Conservation (phyloP, 2,329 filamentous ascomycete genomes). For the Sporothrix curviconia region DNA sequence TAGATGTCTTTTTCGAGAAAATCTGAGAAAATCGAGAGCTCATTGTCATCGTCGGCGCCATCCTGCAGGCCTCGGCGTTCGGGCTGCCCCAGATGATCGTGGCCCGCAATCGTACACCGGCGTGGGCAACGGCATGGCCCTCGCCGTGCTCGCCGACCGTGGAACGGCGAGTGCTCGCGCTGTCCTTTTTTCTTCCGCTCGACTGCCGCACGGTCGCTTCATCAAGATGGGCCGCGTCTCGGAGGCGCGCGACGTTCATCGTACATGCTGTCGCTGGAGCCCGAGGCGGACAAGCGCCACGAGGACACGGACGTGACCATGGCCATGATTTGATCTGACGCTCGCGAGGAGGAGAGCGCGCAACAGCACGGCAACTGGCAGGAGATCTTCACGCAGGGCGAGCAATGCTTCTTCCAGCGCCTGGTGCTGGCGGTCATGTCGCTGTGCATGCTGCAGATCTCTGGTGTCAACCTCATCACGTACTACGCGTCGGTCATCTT, state of each 20-base stretch:
- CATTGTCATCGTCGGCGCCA: constrained; percentile 1
- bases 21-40: too few species aligned
- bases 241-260: background rate
- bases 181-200: constrained; percentile 32
- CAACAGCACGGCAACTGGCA: constrained; percentile 7
- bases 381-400: constrained; percentile 13
- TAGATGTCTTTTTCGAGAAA: too few species aligned
- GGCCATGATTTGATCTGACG: constrained; percentile 17
- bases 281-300: background rate
- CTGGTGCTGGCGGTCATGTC: constrained; percentile 5
- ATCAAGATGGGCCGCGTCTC: constrained; percentile 29
- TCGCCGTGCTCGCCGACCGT: constrained; percentile 3
- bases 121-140: constrained; percentile 1
- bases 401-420: constrained; percentile 11
- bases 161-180: constrained; percentile 33
- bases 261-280: constrained; percentile 2
- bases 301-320: constrained; percentile 1
- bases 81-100: background rate
- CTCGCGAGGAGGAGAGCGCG: constrained; percentile 18
- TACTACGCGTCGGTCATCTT: constrained; percentile 9
- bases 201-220: constrained; percentile 42
- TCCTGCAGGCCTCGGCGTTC: background rate
- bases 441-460: constrained; percentile 27
- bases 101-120: background rate
- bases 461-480: constrained; percentile 29